Evolutionary conservation across 2,329 filamentous ascomycete species (phyloP).

Genomic region (Capronia americana): DNA sequence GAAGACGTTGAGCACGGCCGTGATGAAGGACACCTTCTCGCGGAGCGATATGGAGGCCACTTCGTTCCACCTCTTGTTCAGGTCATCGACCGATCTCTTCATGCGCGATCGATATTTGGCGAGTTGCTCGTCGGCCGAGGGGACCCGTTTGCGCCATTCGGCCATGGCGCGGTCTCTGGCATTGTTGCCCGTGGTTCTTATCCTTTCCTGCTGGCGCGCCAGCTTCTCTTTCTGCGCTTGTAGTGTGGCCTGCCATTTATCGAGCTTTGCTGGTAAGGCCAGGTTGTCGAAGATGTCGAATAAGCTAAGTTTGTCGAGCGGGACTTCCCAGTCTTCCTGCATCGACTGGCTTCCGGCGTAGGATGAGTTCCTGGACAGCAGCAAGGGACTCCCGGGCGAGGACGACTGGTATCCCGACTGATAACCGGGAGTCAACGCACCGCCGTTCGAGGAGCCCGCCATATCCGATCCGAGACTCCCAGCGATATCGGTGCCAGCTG

Average conservation of each 20-base stretch:
- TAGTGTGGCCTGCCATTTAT: slow-evolving; percentile 85
- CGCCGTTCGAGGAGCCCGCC: slow-evolving; percentile 27
- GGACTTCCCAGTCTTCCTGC: slow-evolving; percentile 85
- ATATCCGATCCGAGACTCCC: slow-evolving; percentile 28
- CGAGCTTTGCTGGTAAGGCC: slow-evolving; percentile 84
- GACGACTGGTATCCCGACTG: slow-evolving; percentile 49
- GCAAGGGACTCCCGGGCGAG: slow-evolving; percentile 55
- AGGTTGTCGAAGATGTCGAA: slow-evolving; percentile 95
- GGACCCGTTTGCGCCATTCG: slow-evolving; percentile 86
- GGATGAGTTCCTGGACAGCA: slow-evolving; percentile 75
- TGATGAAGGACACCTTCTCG: slow-evolving; percentile 96
- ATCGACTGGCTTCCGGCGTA: slow-evolving; percentile 86
- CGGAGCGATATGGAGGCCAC: slow-evolving; percentile 84
- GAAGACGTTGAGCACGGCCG: slow-evolving; percentile 95
- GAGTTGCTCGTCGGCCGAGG: slow-evolving; percentile 87
- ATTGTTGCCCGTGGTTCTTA: slow-evolving; percentile 72
- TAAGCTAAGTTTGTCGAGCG: slow-evolving; percentile 85
- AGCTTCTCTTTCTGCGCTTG: slow-evolving; percentile 85
- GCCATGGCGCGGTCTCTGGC: slow-evolving; percentile 91
- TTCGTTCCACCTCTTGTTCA: slow-evolving; percentile 86
- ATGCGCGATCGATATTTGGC: slow-evolving; percentile 89
- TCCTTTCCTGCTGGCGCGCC: slow-evolving; percentile 73
- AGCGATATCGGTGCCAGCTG: slow-evolving; percentile 29
- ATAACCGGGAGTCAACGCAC: slow-evolving; percentile 49
- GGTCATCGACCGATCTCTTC: slow-evolving; percentile 84